Conservation (phyloP, 495 filamentous ascomycete species). For the Tetracladium setigerum region DNA sequence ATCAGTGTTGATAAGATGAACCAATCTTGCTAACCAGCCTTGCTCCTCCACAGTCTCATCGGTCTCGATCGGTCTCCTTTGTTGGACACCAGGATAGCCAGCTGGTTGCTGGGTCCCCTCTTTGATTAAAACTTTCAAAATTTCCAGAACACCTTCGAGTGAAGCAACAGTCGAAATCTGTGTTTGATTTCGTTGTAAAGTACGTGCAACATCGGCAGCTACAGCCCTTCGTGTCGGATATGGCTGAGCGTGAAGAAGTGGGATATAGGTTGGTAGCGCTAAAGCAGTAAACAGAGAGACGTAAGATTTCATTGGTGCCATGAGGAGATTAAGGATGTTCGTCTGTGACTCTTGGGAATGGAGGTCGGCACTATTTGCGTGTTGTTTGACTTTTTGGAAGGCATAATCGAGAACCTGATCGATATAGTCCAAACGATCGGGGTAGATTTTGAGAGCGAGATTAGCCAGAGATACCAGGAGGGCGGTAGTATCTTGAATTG, state of each 20-base stretch:
- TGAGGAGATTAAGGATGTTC: constrained; percentile 79
- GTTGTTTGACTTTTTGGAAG: constrained; percentile 77
- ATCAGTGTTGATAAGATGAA: constrained; percentile 75
- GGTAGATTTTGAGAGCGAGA: constrained; percentile 91
- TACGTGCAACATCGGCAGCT: constrained; percentile 77
- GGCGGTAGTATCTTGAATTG: constrained; percentile 92
- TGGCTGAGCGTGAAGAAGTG: constrained; percentile 84
- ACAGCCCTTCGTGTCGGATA: constrained; percentile 88
- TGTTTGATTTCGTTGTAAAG: constrained; percentile 71
- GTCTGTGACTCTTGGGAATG: constrained; percentile 83
- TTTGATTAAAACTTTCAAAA: constrained; percentile 82
- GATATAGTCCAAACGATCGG: constrained; percentile 85
- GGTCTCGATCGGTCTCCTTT: constrained; percentile 66
- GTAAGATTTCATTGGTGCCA: constrained; percentile 83
- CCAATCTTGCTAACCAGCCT: constrained; percentile 86
- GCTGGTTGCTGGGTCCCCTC: constrained; percentile 81
- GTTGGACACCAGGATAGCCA: constrained; percentile 74
- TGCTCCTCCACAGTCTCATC: constrained; percentile 98
- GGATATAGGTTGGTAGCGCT: constrained; percentile 82
- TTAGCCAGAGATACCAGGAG: constrained; percentile 87
- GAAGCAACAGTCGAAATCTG: constrained; percentile 65
- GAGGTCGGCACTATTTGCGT: constrained; percentile 87
- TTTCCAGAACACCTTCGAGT: constrained; percentile 82
- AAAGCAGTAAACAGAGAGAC: constrained; percentile 89
- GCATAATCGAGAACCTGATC: constrained; percentile 91